Evolutionary conservation across 345 rosid genomes (phyloP), one percentile per base, ranked within the genome.

Genomic region (Psidium guajava): DNA sequence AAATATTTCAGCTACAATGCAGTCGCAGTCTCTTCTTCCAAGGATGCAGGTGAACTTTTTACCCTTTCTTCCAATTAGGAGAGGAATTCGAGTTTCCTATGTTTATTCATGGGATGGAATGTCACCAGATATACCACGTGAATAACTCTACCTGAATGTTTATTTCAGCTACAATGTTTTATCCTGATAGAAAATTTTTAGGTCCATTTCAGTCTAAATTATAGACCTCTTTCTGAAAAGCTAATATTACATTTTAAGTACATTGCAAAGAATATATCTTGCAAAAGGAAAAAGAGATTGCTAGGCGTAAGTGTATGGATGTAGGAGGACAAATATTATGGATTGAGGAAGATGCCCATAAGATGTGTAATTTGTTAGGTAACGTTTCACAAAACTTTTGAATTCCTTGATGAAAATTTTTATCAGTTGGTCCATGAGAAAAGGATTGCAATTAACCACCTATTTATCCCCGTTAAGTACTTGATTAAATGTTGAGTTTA

Each of bases 1-100:
- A 82, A 97, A 96, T 89, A 92, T 97, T 88, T 93, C 97, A 20
- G 92, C 92, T 55, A 87, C 95, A 55, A 94, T 96, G 92, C 86
- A 95, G 85, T 94, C 99, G 13, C 97, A 93, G 84, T 86, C 96
- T 82, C 90, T 89, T 83, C 85, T 86, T 86, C 93, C 98, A 69
- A 89, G 96, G 85, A 89, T 93, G 96, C 99, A 95, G 95, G 98
- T 96, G 85, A 89, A 85, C 52, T 73, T 80, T 81, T 85, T 44
- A 25, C 54, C 56, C 81, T 56, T 11, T 59, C 57, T 85, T 56
- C 42, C 40, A 32, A 54, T 16, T 32, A 54, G 44, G 42, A 69
- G 77, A 69, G 77, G 47, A 69, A 69, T 69, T 69, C 36, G 13
- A 18, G 25, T 69, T 36, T 36, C 5, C 47, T 36, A 69, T 21